Base-by-base conservation (phyloP, 768 basidiomycete genomes). In the Strobilomyces confusus region DNA sequence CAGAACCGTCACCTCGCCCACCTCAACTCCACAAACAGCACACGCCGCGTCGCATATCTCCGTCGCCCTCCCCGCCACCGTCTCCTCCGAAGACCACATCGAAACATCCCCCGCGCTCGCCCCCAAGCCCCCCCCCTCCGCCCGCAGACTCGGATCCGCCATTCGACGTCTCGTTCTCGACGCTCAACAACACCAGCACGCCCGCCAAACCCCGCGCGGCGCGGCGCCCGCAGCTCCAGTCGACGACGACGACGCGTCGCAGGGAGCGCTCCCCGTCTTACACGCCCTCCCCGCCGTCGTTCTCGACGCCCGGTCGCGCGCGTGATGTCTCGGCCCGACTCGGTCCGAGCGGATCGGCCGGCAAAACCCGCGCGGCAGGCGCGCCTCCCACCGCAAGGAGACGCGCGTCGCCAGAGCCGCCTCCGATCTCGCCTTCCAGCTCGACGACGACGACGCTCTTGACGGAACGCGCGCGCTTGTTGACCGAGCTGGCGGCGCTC, bases 381-480 rank as follows among this genome's bases (percentile, higher is more conserved):
- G 38, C 7, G 12, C 37, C 17, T 9, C 30, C 49, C 3, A 20
- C 47, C 8, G 26, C 34, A 9, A 43, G 5, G 14, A 43, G 22
- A 26, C 30, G 49, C 13, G 32, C 23, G 11, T 48, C 51, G 4
- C 30, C 41, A 0, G n/a, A 26, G 13, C 51, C 45, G 38, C 0
- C 36, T 43, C 8, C 37, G 6, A 12, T 20, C 5, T 9, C 30
- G 8, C 26, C 43, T 3, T 30, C 46, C 7, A 72, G 76, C 7
- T 70, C 71, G 36, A 67, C 71, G 36, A 67, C 77, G 17, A 73
- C 76, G 34, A 52, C 77, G 13, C 72, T 87, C 8, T 55, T 86
- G 17, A 77, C 79, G 15, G 81, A 86, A 58, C 79, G 84, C 0
- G 82, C 83, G 0, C 69, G 74, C 36, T 62, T 87, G 20, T 64